Percentiles rank a stretch among this genome's conserved stretches.
phyloP scores from a whole-genome alignment of 163 green algal genomes.

The Trebouxia gelatinosa region DNA sequence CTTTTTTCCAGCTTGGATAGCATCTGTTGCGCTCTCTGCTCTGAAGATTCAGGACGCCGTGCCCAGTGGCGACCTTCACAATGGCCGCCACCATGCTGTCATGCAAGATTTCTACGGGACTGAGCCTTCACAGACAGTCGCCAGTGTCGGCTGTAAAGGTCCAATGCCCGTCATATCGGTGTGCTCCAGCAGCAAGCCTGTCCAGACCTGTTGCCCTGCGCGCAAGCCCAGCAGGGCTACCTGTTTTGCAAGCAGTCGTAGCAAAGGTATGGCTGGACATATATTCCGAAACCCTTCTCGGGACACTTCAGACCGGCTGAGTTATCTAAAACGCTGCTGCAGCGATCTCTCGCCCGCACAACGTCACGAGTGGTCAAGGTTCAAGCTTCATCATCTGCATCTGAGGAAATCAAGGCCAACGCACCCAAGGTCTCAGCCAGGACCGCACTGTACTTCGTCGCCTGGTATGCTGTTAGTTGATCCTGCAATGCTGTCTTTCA shows the following conservation, averaged over 20 bases:
- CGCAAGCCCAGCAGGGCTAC: too few species aligned
- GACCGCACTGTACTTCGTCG: background rate
- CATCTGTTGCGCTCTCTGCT: background rate
- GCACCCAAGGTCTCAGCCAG: background rate
- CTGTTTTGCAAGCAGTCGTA: too few species aligned
- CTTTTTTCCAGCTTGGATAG: too few species aligned
- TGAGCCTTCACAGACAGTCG: background rate
- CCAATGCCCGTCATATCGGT: background rate
- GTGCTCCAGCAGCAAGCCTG: constrained; percentile 1
- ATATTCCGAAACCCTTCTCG: background rate
- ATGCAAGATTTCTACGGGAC: background rate
- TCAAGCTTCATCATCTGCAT: background rate
- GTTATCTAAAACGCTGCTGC: background rate
- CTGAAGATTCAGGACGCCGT: background rate
- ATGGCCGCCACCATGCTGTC: constrained; percentile 13
- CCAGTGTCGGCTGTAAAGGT: background rate
- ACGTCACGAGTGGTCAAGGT: background rate
- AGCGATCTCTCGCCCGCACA: background rate
- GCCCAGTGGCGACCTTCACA: background rate
- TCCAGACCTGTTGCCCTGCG: background rate
- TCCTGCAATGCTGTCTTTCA: background rate
- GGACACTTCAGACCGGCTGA: background rate
- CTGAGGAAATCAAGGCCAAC: background rate
- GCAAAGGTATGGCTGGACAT: background rate
- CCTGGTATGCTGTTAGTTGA: background rate